phyloP scores from a whole-genome alignment of 352 stramenopile species.

The Globisporangium okanoganense region DNA sequence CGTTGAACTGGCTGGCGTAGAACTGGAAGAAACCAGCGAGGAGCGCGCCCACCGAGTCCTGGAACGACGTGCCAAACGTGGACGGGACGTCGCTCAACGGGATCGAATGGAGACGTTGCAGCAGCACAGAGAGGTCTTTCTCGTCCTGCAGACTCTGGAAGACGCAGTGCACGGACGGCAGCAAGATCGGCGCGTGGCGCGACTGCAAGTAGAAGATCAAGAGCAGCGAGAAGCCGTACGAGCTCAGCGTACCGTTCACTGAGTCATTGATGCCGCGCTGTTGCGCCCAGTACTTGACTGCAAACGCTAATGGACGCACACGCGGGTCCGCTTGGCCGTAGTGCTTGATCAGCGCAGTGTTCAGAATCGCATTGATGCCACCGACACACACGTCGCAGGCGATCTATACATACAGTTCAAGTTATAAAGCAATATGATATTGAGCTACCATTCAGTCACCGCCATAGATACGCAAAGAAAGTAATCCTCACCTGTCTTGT shows the following conservation, averaged over 20 bases:
- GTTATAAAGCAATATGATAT: background rate
- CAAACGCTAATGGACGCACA: constrained; percentile 91
- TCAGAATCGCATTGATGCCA: constrained; percentile 64
- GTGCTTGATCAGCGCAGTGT: constrained; percentile 74
- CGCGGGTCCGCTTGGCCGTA: constrained; percentile 71
- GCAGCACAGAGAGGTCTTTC: constrained; percentile 84
- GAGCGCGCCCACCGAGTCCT: constrained; percentile 88
- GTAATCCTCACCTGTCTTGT: constrained; percentile 31
- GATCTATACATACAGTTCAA: constrained; percentile 23
- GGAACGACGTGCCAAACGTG: constrained; percentile 59
- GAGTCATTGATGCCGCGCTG: constrained; percentile 96
- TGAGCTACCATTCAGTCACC: background rate
- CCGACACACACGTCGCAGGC: constrained; percentile 75
- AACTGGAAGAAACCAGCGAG: constrained; percentile 97
- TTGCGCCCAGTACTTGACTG: constrained; percentile 98
- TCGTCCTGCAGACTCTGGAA: constrained; percentile 82
- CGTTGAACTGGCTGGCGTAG: constrained; percentile 95
- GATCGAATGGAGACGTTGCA: constrained; percentile 70
- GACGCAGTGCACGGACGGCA: constrained; percentile 39
- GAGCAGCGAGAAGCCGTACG: constrained; percentile 97
- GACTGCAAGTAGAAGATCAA: constrained; percentile 97
- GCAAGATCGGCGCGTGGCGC: constrained; percentile 39
- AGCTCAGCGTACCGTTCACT: constrained; percentile 94
- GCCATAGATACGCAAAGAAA: background rate
- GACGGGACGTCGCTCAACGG: constrained; percentile 35